Base-by-base conservation (phyloP, 2,329 filamentous ascomycete genomes). In the Chrysoporthe austroafricana region DNA sequence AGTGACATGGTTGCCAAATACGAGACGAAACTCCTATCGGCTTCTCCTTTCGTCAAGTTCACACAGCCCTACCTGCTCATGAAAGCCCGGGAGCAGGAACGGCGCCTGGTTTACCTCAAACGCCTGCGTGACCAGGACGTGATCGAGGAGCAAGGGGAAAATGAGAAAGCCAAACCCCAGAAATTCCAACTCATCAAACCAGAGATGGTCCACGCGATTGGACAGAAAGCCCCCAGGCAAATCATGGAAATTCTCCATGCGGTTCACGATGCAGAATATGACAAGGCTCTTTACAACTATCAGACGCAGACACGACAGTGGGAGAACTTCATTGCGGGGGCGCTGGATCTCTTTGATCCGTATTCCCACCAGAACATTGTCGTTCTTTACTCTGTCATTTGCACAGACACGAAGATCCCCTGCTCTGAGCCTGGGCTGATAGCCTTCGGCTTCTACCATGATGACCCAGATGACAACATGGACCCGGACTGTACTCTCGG, bases 361-460 rank as follows among this genome's bases (percentile, higher is more conserved):
- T 96, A 94, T 75, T 92, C 93, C 0, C 96, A 99, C 75, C 96
- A 99, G 75, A 97, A 96, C 74, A 97, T 99, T 69, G 93, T 96
- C 13, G 92, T 98, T 1, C 82, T 99, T 9, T 96, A 96, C 79
- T 98, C 95, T 18, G 88, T 96, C 34, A 95, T 97, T 62, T 98
- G 95, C 76, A 97, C 94, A 0, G 89, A 91, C 70, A 97, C 94
- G 1, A 97, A 96, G 64, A 94, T 97, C 52, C 96, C 96, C 0
- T 99, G 96, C 75, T 89, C 90, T 58, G 96, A 96, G 36, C 96
- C 96, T 1, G 93, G 94, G 68, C 84, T 97, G n/a, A 87, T 98
- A 52, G 92, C 92, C 18, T 87, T 99, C 67, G 92, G 91, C 43
- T 99, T 97, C 77, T 99, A 99, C 76, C 93, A 97, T 72, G 95